Evolutionary conservation across 768 basidiomycete genomes (phyloP).

Genomic region (Boletus edulis): DNA sequence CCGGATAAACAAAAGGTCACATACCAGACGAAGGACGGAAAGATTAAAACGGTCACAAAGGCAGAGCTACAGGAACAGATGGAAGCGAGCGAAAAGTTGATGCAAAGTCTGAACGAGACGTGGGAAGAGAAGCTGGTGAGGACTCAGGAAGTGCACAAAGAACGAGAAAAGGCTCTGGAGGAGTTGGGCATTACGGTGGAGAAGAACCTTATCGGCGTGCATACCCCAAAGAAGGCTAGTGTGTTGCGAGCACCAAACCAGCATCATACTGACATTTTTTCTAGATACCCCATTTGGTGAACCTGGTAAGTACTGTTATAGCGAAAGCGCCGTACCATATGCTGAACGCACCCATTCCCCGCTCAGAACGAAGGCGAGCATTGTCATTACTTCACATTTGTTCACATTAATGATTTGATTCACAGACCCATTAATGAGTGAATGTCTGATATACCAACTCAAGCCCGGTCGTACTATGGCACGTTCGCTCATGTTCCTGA

Average conservation of each 20-base stretch:
- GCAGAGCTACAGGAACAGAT: conserved; percentile 97
- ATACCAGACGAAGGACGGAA: conserved; percentile 90
- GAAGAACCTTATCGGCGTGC: conserved; percentile 94
- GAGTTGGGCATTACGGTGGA: conserved; percentile 98
- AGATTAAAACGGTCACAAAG: conserved; percentile 93
- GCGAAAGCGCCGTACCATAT: not conserved
- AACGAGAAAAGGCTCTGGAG: conserved; percentile 96
- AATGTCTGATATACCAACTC: conserved; percentile 91
- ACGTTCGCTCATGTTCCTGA: conserved; percentile 24
- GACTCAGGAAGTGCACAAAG: conserved; percentile 93
- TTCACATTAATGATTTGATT: conserved; percentile 9
- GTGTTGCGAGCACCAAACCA: conserved; percentile 2
- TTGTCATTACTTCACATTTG: not conserved
- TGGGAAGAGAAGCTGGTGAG: conserved; percentile 94
- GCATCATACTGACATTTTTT: conserved; percentile 8
- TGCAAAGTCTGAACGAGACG: conserved; percentile 90
- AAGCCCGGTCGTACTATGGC: conserved; percentile 82
- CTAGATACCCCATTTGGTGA: conserved; percentile 92
- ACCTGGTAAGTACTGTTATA: conserved; percentile 61
- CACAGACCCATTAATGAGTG: conserved; percentile 92
- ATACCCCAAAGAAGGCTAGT: conserved; percentile 89
- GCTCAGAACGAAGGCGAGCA: conserved; percentile 67
- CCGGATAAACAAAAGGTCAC: conserved; percentile 95
- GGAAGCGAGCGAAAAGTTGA: conserved; percentile 91
- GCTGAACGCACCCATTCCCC: conserved; percentile 14